phyloP scores from a whole-genome alignment of 2,329 filamentous ascomycete species.

The Trichoderma semiorbis region DNA sequence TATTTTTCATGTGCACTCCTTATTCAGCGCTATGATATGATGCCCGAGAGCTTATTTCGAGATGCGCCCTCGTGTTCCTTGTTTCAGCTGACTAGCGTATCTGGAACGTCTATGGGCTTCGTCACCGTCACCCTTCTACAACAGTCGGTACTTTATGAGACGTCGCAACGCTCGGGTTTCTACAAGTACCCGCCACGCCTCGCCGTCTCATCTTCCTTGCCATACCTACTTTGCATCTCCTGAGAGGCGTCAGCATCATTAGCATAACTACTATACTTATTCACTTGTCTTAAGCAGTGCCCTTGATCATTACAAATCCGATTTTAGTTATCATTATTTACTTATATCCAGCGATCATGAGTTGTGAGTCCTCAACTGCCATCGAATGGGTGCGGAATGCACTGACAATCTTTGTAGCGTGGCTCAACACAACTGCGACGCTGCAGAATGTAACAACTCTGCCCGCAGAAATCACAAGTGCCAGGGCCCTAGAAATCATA shows the following conservation, averaged over 20 bases:
- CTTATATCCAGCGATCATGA: conserved; percentile 14
- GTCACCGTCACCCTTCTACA: background rate
- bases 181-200: background rate
- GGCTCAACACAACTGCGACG: conserved; percentile 44
- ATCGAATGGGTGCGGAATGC: background rate
- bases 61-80: background rate
- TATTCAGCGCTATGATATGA: background rate
- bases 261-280: background rate
- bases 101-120: background rate
- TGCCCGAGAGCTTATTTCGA: background rate
- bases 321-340: background rate
- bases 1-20: background rate
- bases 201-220: background rate
- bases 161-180: background rate
- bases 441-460: conserved; percentile 43
- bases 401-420: conserved; percentile 23
- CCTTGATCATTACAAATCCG: background rate
- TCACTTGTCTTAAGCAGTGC: background rate
- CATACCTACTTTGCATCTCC: background rate
- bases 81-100: conserved; percentile 5
- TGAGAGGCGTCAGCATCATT: background rate
- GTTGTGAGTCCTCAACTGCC: conserved; percentile 19
- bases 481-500: conserved; percentile 43
- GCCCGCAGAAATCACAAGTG: conserved; percentile 35
- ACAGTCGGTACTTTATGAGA: background rate